Evolutionary conservation across 306 rosid genomes (phyloP).

Genomic region (Quercus agrifolia): DNA sequence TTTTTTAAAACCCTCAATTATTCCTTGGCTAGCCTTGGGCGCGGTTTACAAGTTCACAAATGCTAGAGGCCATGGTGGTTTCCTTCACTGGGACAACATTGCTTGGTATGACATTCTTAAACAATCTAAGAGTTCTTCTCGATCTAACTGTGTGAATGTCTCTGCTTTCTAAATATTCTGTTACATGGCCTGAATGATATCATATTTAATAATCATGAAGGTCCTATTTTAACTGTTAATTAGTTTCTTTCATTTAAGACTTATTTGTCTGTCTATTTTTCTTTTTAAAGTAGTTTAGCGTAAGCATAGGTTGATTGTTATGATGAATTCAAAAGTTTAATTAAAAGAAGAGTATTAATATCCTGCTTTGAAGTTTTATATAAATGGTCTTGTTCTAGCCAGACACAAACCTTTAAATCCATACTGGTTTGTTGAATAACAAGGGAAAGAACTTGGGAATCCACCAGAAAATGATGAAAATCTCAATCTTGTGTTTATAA

Average conservation of each 20-base stretch:
- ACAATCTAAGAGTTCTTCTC: background rate
- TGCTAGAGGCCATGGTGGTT: conserved; percentile 86
- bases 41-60: conserved; percentile 68
- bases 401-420: no score
- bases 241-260: background rate
- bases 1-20: background rate
- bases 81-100: conserved; percentile 80
- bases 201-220: background rate
- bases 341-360: background rate
- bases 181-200: background rate
- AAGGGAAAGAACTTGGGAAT: no score
- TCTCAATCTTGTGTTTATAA: no score
- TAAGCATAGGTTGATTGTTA: background rate
- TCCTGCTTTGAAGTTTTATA: background rate
- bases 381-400: background rate
- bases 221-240: background rate
- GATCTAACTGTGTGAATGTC: background rate
- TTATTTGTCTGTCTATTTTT: background rate
- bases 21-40: conserved; percentile 57
- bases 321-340: background rate
- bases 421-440: no score
- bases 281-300: background rate
- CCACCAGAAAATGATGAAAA: no score
- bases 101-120: conserved; percentile 42
- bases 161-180: background rate